Conservation (phyloP, 2,329 filamentous ascomycete genomes). For the Cordyceps tenuipes region DNA sequence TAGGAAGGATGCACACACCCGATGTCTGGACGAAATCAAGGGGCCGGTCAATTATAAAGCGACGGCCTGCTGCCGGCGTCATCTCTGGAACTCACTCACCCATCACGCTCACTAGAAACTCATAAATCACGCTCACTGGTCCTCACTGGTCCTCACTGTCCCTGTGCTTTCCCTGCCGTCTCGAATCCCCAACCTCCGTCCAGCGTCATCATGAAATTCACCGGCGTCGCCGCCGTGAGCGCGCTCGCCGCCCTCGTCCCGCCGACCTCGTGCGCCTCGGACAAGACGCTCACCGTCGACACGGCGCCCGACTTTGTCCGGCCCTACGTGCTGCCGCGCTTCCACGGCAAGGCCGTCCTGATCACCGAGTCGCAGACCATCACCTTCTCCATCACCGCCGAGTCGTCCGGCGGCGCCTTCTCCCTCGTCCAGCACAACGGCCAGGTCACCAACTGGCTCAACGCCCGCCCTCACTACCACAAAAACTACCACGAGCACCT, state of each 20-base stretch:
- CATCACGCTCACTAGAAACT: no score
- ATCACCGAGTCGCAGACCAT: constrained; percentile 18
- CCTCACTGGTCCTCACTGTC: no score
- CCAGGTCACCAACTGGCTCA: constrained; percentile 13
- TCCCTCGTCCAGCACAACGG: constrained; percentile 18
- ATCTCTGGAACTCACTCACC: background rate
- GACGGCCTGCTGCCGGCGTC: no score
- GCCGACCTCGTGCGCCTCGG: background rate
- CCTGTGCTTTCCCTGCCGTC: background rate
- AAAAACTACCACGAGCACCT: constrained; percentile 16
- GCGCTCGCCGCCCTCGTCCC: background rate
- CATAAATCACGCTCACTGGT: background rate
- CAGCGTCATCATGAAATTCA: constrained; percentile 1
- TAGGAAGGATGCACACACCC: background rate
- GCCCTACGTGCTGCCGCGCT: constrained; percentile 19
- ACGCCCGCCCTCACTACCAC: constrained; percentile 17
- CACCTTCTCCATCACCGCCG: constrained; percentile 17
- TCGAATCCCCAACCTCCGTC: background rate
- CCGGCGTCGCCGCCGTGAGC: background rate
- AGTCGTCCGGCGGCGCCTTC: constrained; percentile 19
- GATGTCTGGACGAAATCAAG: background rate
- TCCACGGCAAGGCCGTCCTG: constrained; percentile 16
- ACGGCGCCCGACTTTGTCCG: constrained; percentile 16
- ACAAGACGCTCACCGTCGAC: constrained; percentile 13
- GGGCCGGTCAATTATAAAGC: background rate